Evolutionary conservation across 2,329 filamentous ascomycete species (phyloP), one percentile per base, ranked within the genome.

Genomic region (Diaporthe helianthi): DNA sequence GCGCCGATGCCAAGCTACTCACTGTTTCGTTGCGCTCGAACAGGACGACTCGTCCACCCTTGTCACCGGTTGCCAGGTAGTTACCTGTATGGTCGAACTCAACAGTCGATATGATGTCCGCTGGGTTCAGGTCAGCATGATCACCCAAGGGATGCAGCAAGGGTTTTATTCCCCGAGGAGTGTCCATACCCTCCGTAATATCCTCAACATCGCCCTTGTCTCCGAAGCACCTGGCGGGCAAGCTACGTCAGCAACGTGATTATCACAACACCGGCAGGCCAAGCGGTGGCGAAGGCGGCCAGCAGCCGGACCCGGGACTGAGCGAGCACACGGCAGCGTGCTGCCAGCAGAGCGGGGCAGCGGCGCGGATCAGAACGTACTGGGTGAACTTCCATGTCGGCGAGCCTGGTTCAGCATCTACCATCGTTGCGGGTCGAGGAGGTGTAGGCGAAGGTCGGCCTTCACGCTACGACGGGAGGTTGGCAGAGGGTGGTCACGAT

Each of bases 371-470:
- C 66, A 67, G 60, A 68, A 87, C 93, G 83, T 92, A 97, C 94
- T 98, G 95, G 83, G 95, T 98, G 85, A 98, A 98, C 88, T 98
- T 98, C 95, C 95, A 98, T 84, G 94, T 98, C 80, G 94, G 94
- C 85, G 93, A 91, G 87, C 90, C 93, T 84, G 92, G 88, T 85
- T 97, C 94, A 86, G 91, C 92, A 89, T 98, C 94, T 86, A 96
- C 94, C 94, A 98, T 98, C 86, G 91, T 95, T 84, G 79, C 72
- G 72, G 71, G 71, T 69, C 67, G 69, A 68, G 54, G 72, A 68
- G 49, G 73, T 73, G 74, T 75, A 75, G 72, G 73, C 72, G 72
- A 73, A 72, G 71, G 68, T 67, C 38, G 70, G 63, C 72, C 74
- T 74, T 73, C 72, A 73, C 76, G 72, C 75, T 75, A 73, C 75